These are phyloP conservation scores for Fusarium multiceps DNA, from an alignment of 2,329 filamentous ascomycete species.

Conservation along the genomic window DNA sequence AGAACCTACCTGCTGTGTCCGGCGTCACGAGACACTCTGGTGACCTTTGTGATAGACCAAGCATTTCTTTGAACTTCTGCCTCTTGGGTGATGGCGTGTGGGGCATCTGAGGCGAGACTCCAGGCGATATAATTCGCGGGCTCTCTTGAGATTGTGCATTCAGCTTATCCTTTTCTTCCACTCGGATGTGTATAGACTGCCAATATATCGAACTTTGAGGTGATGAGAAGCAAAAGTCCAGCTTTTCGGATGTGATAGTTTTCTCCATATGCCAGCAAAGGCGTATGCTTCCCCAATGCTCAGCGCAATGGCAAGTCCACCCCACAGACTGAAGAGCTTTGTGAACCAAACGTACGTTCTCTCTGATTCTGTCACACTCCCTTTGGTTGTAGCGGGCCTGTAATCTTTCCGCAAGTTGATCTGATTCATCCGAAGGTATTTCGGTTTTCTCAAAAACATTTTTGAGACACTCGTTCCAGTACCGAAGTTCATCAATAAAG, in stretches of 20 bases:
- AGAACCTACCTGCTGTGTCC: neutral
- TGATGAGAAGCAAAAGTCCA: neutral
- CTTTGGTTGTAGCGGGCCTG: neutral
- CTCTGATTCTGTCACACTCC: neutral
- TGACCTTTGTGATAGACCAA: neutral
- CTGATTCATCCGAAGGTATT: neutral
- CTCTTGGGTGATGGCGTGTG: neutral
- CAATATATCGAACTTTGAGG: neutral
- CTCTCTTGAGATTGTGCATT: rapidly evolving
- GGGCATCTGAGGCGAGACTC: neutral
- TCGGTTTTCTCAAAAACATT: neutral
- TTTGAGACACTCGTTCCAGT: neutral
- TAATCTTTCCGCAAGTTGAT: neutral
- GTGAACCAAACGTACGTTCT: neutral
- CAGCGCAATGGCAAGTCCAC: neutral
- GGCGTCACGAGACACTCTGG: neutral
- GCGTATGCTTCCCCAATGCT: neutral
- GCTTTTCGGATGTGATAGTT: neutral
- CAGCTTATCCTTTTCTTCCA: neutral
- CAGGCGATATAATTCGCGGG: neutral
- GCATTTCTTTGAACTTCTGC: neutral
- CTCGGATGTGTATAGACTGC: neutral
- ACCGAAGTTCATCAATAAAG: neutral
- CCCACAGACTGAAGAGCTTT: neutral
- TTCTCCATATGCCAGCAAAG: neutral